phyloP scores from a whole-genome alignment of 2,329 filamentous ascomycete genomes.

The Sclerotinia glacialis region DNA sequence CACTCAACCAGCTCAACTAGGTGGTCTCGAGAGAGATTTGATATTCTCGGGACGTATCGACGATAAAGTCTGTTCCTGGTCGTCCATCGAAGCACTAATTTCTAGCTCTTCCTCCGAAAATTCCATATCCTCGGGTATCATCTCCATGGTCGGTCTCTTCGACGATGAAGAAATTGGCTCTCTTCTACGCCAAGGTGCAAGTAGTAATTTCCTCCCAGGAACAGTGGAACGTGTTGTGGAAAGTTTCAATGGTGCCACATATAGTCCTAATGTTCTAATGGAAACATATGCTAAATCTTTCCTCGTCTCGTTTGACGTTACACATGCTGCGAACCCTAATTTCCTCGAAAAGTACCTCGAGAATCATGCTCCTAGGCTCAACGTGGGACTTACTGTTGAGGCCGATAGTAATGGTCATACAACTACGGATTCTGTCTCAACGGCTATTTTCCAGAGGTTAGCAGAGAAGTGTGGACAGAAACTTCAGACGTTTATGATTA shows the following conservation, averaged over 20 bases:
- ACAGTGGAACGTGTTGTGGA: constrained; percentile 81
- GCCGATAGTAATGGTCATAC: constrained; percentile 91
- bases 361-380: constrained; percentile 82
- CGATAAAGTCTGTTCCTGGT: constrained; percentile 96
- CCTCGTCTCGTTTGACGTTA: constrained; percentile 88
- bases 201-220: constrained; percentile 80
- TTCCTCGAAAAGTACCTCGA: constrained; percentile 81
- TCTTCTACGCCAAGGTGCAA: constrained; percentile 82
- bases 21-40: constrained; percentile 86
- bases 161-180: constrained; percentile 97
- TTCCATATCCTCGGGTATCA: constrained; percentile 50
- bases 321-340: constrained; percentile 92
- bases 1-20: constrained; percentile 76
- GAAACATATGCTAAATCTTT: constrained; percentile 91
- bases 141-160: constrained; percentile 92
- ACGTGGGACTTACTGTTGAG: constrained; percentile 78
- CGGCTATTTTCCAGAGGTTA: constrained; percentile 73
- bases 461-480: constrained; percentile 69
- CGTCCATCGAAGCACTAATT: constrained; percentile 80
- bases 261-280: constrained; percentile 61
- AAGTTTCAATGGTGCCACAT: constrained; percentile 49
- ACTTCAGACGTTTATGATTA: constrained; percentile 88
- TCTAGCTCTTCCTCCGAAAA: constrained; percentile 58
- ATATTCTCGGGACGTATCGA: constrained; percentile 95
- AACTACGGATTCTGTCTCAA: constrained; percentile 87